These are phyloP conservation scores for Solanum sitiens DNA, from an alignment of 257 asterid species.

Conservation along the genomic window DNA sequence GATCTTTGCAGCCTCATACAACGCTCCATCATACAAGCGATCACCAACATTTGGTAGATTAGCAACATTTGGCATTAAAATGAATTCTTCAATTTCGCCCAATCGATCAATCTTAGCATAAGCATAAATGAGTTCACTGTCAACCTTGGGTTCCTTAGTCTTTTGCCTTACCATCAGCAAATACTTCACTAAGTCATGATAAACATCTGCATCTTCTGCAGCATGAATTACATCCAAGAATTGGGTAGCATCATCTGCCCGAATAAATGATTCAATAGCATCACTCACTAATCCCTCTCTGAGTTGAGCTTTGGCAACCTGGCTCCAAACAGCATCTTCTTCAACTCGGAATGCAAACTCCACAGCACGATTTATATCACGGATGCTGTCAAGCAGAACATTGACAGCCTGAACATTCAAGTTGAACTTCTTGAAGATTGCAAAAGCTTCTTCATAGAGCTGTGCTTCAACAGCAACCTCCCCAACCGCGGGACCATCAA, in stretches of 20 bases:
- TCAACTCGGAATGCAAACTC: slow-evolving; percentile 99
- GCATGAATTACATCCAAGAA: slow-evolving; percentile 90
- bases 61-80: slow-evolving; percentile 30
- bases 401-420: slow-evolving; percentile 98
- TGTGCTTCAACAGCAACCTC: slow-evolving; percentile 97
- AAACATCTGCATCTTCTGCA: slow-evolving; percentile 78
- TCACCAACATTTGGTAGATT: slow-evolving; percentile 27
- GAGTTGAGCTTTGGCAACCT: slow-evolving; percentile 96
- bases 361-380: slow-evolving; percentile 88
- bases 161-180: slow-evolving; percentile 98
- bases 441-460: slow-evolving; percentile 86
- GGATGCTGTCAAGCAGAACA: slow-evolving; percentile 83
- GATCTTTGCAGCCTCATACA: slow-evolving; percentile 73
- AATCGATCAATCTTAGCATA: slow-evolving; percentile 95
- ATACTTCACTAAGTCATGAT: slow-evolving; percentile 92
- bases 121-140: slow-evolving; percentile 95
- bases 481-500: slow-evolving; percentile 99
- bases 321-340: slow-evolving; percentile 98
- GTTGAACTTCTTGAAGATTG: slow-evolving; percentile 93
- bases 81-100: slow-evolving; percentile 87
- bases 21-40: slow-evolving; percentile 18
- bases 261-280: slow-evolving; percentile 96
- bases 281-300: slow-evolving; percentile 95
- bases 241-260: slow-evolving; percentile 92
- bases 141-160: slow-evolving; percentile 95